A percentile compares a stretch with the other conserved stretches of the same genome.
Conservation (phyloP, 257 asterid species). For the Agastache rugosa region DNA sequence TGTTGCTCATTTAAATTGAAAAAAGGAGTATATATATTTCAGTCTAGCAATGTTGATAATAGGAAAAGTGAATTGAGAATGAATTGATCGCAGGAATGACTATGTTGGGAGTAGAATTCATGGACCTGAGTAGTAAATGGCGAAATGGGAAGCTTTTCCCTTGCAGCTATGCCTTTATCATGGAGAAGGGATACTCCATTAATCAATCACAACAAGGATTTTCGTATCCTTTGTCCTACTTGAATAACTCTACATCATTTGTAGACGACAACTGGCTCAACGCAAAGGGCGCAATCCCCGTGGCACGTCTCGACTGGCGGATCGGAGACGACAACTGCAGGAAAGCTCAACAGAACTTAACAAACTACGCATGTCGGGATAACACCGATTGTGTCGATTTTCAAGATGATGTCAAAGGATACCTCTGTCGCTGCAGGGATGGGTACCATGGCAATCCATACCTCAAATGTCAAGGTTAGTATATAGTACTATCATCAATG, state of each 20-base stretch:
- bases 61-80: no score
- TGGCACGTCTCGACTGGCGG: constrained; percentile 35
- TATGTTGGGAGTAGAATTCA: neutral
- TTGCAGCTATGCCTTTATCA: constrained; percentile 27
- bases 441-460: constrained; percentile 38
- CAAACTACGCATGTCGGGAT: neutral
- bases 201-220: neutral
- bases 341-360: neutral
- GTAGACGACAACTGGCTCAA: neutral
- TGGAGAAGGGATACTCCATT: neutral
- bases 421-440: constrained; percentile 4
- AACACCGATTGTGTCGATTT: constrained; percentile 13
- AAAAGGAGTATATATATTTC: no score
- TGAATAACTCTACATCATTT: neutral
- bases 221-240: neutral
- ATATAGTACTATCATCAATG: no score
- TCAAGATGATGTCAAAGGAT: constrained; percentile 1
- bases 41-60: no score
- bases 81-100: neutral
- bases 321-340: constrained; percentile 5
- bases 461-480: constrained; percentile 31
- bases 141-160: neutral
- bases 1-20: no score
- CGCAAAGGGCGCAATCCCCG: neutral
- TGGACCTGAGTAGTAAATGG: neutral